Conservation (phyloP, 345 rosid genomes). For the Nasturtium officinale region DNA sequence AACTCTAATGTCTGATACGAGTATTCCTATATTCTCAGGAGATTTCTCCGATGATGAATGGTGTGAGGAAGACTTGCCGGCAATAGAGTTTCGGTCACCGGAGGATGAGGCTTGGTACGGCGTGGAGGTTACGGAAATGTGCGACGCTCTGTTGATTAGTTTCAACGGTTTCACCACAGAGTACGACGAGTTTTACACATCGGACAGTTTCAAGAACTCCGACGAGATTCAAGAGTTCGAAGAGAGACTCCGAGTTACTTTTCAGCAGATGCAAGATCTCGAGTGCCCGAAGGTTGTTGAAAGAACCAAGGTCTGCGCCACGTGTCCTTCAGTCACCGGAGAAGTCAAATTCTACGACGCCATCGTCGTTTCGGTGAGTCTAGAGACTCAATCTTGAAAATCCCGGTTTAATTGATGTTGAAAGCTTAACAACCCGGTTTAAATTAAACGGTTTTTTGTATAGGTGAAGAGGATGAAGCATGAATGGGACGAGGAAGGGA, state of each 20-base stretch:
- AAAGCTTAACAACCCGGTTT: neutral
- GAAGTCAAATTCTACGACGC: constrained; percentile 42
- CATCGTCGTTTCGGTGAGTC: constrained; percentile 25
- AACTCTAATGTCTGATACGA: constrained; percentile 6
- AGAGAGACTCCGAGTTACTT: constrained; percentile 32
- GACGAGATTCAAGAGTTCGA: constrained; percentile 28
- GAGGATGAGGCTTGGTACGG: constrained; percentile 41
- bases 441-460: neutral
- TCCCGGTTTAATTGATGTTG: neutral
- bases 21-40: neutral
- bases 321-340: constrained; percentile 29
- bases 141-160: constrained; percentile 21
- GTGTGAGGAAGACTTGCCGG: constrained; percentile 21
- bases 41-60: constrained; percentile 19
- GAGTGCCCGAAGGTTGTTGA: constrained; percentile 5
- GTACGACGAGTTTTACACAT: constrained; percentile 32
- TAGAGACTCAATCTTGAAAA: neutral
- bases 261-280: constrained; percentile 35
- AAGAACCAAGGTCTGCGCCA: constrained; percentile 34
- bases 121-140: constrained; percentile 19
- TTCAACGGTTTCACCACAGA: constrained; percentile 33
- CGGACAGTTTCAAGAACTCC: constrained; percentile 27
- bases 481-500: constrained; percentile 26
- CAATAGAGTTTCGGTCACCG: constrained; percentile 38
- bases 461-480: constrained; percentile 34